Conservation (phyloP, 148 eudicot genomes). For the Linanthus parryae region DNA sequence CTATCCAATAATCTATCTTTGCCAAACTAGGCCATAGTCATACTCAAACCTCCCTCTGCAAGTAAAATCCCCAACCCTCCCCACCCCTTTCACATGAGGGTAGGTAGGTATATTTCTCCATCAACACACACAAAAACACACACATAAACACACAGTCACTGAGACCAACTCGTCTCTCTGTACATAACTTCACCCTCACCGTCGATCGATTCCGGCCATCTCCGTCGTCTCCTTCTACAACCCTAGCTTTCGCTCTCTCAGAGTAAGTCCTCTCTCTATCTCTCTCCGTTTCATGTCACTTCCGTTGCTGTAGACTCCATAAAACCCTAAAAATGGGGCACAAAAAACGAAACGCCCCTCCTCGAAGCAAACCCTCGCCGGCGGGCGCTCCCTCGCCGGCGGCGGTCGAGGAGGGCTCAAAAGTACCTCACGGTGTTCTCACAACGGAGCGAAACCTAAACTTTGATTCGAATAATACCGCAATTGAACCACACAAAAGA, state of each 20-base stretch:
- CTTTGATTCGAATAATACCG: neutral
- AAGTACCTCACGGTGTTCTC: slow-evolving; percentile 6
- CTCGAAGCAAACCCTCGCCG: slow-evolving; percentile 39
- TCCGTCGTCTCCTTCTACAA: neutral
- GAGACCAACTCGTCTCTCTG: too few species aligned
- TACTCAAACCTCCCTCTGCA: too few species aligned
- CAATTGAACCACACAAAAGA: neutral
- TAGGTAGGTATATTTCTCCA: too few species aligned
- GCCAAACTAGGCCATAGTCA: too few species aligned
- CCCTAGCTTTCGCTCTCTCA: neutral
- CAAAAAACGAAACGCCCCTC: slow-evolving; percentile 45
- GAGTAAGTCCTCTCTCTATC: slow-evolving; percentile 7
- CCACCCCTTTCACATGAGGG: too few species aligned
- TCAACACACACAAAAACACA: too few species aligned
- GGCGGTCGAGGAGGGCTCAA: slow-evolving; percentile 8
- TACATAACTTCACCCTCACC: too few species aligned
- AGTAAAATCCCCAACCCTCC: too few species aligned
- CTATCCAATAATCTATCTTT: too few species aligned
- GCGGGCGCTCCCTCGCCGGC: slow-evolving; percentile 13
- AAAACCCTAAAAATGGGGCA: slow-evolving; percentile 45
- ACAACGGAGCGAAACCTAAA: slow-evolving; percentile 9
- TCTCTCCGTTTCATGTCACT: slow-evolving; percentile 14
- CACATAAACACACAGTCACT: too few species aligned
- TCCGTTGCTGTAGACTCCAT: slow-evolving; percentile 14
- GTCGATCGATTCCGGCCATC: too few species aligned